A percentile compares a stretch with the other conserved stretches of the same genome.
Conservation (phyloP, 306 rosid species). For the Glycine latifolia region DNA sequence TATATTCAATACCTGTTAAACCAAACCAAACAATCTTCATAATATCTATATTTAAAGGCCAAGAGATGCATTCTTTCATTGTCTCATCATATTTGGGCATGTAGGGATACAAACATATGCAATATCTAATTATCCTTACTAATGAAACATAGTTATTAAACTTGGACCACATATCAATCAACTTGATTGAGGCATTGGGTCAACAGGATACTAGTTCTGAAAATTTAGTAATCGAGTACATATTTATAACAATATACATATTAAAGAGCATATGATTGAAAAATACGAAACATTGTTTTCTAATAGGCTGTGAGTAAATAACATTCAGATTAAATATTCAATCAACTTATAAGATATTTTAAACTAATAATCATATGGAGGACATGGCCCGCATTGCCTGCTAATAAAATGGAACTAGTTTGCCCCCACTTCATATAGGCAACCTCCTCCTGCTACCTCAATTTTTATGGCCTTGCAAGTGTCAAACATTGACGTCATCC, state of each 20-base stretch:
- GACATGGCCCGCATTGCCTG: not conserved
- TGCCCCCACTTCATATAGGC: not conserved
- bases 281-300: not conserved
- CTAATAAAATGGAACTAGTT: not conserved
- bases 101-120: not conserved
- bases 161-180: slow-evolving; percentile 12
- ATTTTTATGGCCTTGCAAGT: slow-evolving; percentile 8
- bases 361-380: not conserved
- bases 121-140: not conserved
- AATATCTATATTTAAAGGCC: not conserved
- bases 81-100: not conserved
- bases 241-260: slow-evolving; percentile 4
- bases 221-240: slow-evolving; percentile 1
- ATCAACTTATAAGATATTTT: slow-evolving; percentile 1
- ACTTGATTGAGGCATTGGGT: slow-evolving; percentile 11
- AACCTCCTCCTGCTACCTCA: not conserved
- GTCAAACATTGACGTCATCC: slow-evolving; percentile 2
- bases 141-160: slow-evolving; percentile 14
- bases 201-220: not conserved
- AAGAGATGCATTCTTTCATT: not conserved
- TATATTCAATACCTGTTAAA: slow-evolving; percentile 4
- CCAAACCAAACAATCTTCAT: slow-evolving; percentile 18
- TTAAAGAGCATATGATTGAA: slow-evolving; percentile 21
- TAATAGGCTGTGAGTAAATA: not conserved
- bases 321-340: slow-evolving; percentile 1